Evolutionary conservation across 2,329 filamentous ascomycete species (phyloP).

Genomic region (Phialophora macrospora): DNA sequence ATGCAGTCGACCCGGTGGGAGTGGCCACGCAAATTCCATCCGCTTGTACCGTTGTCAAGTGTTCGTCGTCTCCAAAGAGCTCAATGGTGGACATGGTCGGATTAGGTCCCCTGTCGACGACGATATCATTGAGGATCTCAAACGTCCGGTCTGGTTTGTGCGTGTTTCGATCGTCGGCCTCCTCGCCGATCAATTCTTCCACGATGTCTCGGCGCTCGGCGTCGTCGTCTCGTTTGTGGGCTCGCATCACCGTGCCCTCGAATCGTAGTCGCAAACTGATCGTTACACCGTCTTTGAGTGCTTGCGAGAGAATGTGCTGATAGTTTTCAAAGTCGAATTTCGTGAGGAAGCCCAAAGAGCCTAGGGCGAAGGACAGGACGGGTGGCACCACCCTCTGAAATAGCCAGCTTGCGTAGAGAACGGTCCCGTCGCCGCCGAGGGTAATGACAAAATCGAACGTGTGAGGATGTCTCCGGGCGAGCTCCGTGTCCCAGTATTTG

Average conservation of each 20-base stretch:
- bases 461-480: constrained; percentile 78
- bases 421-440: constrained; percentile 90
- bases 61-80: constrained; percentile 91
- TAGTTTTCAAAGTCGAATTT: constrained; percentile 91
- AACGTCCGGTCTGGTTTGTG: constrained; percentile 82
- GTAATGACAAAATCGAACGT: constrained; percentile 93
- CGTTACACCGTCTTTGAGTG: constrained; percentile 82
- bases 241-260: constrained; percentile 91
- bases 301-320: constrained; percentile 68
- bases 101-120: constrained; percentile 91
- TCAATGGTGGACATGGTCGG: constrained; percentile 92
- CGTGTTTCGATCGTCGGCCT: constrained; percentile 80
- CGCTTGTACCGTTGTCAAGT: constrained; percentile 90
- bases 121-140: constrained; percentile 96
- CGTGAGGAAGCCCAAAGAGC: constrained; percentile 93
- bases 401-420: constrained; percentile 93
- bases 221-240: constrained; percentile 52
- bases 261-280: constrained; percentile 87
- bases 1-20: constrained; percentile 91
- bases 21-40: constrained; percentile 94
- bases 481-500: constrained; percentile 79
- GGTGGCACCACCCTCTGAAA: constrained; percentile 96
- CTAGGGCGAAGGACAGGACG: constrained; percentile 86
- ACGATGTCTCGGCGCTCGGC: constrained; percentile 69
- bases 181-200: constrained; percentile 86